Evolutionary conservation across 495 filamentous ascomycete species (phyloP), one percentile per base, ranked within the genome.

Genomic region (Tuber indicum): DNA sequence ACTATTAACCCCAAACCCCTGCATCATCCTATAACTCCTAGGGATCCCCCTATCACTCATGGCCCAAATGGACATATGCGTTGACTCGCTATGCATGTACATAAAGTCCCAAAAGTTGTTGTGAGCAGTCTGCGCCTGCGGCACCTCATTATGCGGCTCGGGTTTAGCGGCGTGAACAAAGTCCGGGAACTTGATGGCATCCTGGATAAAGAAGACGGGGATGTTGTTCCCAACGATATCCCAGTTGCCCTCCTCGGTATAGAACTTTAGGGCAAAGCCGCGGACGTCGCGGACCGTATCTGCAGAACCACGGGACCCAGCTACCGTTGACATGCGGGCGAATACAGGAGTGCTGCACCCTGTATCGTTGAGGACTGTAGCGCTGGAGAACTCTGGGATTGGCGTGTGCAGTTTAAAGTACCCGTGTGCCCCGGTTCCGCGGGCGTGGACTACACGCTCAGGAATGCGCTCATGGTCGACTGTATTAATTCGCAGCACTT

Each of bases 391-490:
- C 72, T 95, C 91, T 70, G 75, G 75, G 36, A 84, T 79, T 16
- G 83, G 87, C 85, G 95, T 87, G 75, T 88, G 87, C 3, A 97
- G 85, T 74, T 87, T 91, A 86, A 96, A 97, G 44, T 88, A 93
- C 19, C 94, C 94, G 80, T 96, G 96, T 26, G 94, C 94, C 52
- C 90, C 94, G 21, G 89, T 86, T 36, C 93, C 94, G 46, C 94
- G 91, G 43, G 94, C 94, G 82, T 97, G 94, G 8, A 97, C 93
- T 21, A 96, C 93, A 73, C 94, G 88, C 85, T 96, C 93, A 4
- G 93, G 93, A 73, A 96, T 95, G 73, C 93, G 89, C 84, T 97
- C 93, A 79, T 96, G 93, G 81, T 96, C 93, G 82, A 97, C 95
- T 75, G 52, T 26, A 70, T 46, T 26, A 26, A 26, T 62, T 32